Base-by-base conservation (phyloP, 192 early-diverging fungal species). In the Diversispora eburnea region DNA sequence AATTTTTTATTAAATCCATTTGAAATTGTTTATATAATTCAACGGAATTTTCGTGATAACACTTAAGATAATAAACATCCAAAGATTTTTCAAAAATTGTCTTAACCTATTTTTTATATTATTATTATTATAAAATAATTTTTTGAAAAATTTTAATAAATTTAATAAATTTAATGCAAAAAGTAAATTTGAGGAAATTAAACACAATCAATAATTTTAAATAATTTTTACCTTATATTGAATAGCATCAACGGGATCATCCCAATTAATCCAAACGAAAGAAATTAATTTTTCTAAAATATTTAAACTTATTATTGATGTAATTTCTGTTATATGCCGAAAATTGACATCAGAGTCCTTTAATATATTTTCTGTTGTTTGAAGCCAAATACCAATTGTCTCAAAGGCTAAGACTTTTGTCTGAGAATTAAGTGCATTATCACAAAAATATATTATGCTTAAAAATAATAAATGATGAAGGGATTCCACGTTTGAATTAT, bases 181-280 rank as follows among this genome's bases (percentile, higher is more conserved):
- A n/a, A n/a, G n/a, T n/a, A n/a, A n/a, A n/a, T n/a, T n/a, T n/a
- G n/a, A 54, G 3, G 52, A 25, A 52, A 52, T 49, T 19, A 41
- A n/a, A 1, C 12, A 5, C 25, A 33, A 39, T 25, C 5, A 22
- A 13, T 5, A 4, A 71, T 20, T 39, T 57, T 6, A 42, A 22
- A 64, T 52, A 12, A 12, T 45, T 33, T 42, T 46, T 75, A 85
- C 84, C 71, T 91, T 92, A 68, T 88, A 84, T 72, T 94, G 92
- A 15, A 94, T 86, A 3, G 90, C 82, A 55, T 96, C 93, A 7
- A 93, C 78, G 6, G 91, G 92, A 76, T 96, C 94, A 70, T 96
- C 93, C 92, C 94, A 96, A 70, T 90, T 87, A 70, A 89, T 86
- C 77, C 88, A 89, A 52, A 94, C 86, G 71, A 91, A 91, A 5